These are phyloP conservation scores for Cyphellophora attinorum DNA, from an alignment of 2,329 filamentous ascomycete species.

Conservation along the genomic window DNA sequence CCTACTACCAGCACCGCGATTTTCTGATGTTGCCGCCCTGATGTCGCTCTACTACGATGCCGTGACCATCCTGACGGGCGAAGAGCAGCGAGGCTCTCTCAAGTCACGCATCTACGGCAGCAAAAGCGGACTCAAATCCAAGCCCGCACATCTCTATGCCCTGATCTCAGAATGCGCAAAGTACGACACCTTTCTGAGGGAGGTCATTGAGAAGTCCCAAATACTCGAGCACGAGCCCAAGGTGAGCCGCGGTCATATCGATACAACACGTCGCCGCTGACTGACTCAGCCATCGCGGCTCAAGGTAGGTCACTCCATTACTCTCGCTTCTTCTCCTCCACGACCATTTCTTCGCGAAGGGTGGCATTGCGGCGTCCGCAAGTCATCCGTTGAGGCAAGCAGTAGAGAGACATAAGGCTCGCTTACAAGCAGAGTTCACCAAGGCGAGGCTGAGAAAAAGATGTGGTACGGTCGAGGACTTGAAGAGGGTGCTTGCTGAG, in stretches of 20 bases:
- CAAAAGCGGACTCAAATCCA: slow-evolving; percentile 64
- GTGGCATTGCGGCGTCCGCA: slow-evolving; percentile 70
- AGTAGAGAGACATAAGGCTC: slow-evolving; percentile 70
- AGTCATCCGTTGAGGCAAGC: slow-evolving; percentile 68
- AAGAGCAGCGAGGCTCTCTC: slow-evolving; percentile 58
- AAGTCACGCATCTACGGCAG: slow-evolving; percentile 72
- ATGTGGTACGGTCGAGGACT: slow-evolving; percentile 55
- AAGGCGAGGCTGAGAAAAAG: slow-evolving; percentile 65
- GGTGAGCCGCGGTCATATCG: slow-evolving; percentile 39
- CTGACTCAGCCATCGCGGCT: slow-evolving; percentile 26
- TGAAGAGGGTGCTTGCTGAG: slow-evolving; percentile 34
- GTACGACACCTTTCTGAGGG: slow-evolving; percentile 78
- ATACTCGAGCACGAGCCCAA: slow-evolving; percentile 74
- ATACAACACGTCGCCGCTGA: slow-evolving; percentile 19
- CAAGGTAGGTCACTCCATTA: slow-evolving; percentile 61
- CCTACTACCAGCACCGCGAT: too few relatives aligned
- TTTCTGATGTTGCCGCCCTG: too few relatives aligned
- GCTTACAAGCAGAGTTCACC: slow-evolving; percentile 73
- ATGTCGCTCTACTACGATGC: slow-evolving; percentile 98
- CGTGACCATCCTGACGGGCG: slow-evolving; percentile 58
- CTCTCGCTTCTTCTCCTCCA: slow-evolving; percentile 76
- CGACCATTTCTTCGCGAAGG: slow-evolving; percentile 73
- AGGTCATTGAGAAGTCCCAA: slow-evolving; percentile 75
- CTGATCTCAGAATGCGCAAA: slow-evolving; percentile 78
- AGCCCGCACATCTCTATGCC: slow-evolving; percentile 75